Conservation (phyloP, 2,329 filamentous ascomycete genomes). For the Trichophyton benhamiae region DNA sequence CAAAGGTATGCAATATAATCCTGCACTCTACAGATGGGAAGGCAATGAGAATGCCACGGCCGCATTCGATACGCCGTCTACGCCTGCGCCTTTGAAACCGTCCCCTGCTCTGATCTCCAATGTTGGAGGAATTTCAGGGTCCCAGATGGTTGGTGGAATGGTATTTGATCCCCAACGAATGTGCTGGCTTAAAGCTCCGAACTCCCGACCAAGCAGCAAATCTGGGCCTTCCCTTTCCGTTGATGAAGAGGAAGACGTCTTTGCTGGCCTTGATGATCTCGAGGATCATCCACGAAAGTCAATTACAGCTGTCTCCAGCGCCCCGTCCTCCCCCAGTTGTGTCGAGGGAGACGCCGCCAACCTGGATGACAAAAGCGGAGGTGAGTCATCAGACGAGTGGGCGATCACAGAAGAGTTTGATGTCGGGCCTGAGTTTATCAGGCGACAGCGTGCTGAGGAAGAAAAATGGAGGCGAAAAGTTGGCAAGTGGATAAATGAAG, state of each 20-base stretch:
- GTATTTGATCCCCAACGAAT: conserved; percentile 94
- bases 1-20: conserved; percentile 95
- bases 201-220: conserved; percentile 26
- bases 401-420: conserved; percentile 94
- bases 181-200: conserved; percentile 83
- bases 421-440: conserved; percentile 86
- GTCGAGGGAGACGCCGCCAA: conserved; percentile 21
- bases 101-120: conserved; percentile 72
- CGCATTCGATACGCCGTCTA: conserved; percentile 56
- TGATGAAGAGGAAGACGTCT: conserved; percentile 78
- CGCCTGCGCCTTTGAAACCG: conserved; percentile 32
- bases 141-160: conserved; percentile 95
- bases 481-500: conserved; percentile 63
- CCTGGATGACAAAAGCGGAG: conserved; percentile 28
- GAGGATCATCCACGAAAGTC: conserved; percentile 46
- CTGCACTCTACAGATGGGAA: conserved; percentile 77
- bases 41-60: conserved; percentile 80
- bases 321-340: conserved; percentile 8
- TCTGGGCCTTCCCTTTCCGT: conserved; percentile 42
- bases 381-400: conserved; percentile 54
- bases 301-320: conserved; percentile 9
- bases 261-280: conserved; percentile 87
- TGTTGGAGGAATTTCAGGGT: conserved; percentile 68
- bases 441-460: conserved; percentile 81
- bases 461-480: conserved; percentile 81